Evolutionary conservation across 306 rosid genomes (phyloP).

Genomic region (Cyclanthera cordifolia): DNA sequence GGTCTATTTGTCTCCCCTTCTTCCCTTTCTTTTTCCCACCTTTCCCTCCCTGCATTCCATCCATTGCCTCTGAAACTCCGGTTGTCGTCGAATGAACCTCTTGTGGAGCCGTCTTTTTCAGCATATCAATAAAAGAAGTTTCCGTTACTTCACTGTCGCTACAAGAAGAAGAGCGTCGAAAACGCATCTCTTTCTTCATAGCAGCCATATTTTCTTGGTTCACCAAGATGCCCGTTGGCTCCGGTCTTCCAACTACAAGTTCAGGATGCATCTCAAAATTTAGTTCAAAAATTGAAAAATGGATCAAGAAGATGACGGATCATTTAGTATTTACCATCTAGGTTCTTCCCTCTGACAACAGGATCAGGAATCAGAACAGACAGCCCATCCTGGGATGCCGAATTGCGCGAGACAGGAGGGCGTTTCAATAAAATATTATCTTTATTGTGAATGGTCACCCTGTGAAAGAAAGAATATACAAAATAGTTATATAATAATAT

Average conservation of each 20-base stretch:
- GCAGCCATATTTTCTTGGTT: constrained; percentile 22
- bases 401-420: constrained; percentile 31
- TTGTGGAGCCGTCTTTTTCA: constrained; percentile 30
- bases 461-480: constrained; percentile 7
- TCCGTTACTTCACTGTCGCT: constrained; percentile 35
- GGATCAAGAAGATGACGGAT: not conserved
- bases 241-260: constrained; percentile 22
- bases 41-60: constrained; percentile 33
- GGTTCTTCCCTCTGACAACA: constrained; percentile 24
- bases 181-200: constrained; percentile 29
- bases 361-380: constrained; percentile 29
- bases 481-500: not conserved
- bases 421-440: constrained; percentile 38
- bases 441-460: constrained; percentile 25
- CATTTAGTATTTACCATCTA: constrained; percentile 24
- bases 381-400: constrained; percentile 40
- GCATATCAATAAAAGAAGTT: constrained; percentile 50
- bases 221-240: constrained; percentile 7
- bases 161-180: constrained; percentile 24
- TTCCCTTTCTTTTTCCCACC: constrained; percentile 49
- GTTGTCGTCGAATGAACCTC: constrained; percentile 13
- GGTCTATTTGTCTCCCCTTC: constrained; percentile 48
- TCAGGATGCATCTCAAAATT: not conserved
- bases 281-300: not conserved
- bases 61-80: constrained; percentile 24